Base-by-base conservation (phyloP, 1,139 yeast genomes). In the Starmera stellimalicola region DNA sequence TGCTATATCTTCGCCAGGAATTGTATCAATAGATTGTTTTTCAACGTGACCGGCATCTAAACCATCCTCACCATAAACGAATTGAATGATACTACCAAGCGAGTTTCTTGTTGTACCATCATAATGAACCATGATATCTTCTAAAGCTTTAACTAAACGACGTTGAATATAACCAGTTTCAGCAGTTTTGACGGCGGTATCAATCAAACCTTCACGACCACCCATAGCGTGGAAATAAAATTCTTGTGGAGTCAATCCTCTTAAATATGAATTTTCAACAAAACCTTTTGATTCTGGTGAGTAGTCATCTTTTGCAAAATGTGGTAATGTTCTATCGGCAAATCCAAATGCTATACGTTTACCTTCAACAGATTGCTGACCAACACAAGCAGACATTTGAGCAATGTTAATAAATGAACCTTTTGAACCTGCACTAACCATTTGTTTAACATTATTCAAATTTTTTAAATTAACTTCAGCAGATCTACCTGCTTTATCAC, bases 141-240 rank as follows among this genome's bases (percentile, higher is more conserved):
- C 99, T 59, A 93, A 68, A 9, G 99, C 98, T 59, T 93, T 93
- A 33, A 93, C 95, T 59, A 93, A 69, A 72, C 99, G 93, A 70
- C 99, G 91, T 65, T 93, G 98, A 56, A 91, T 93, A 62, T 91
- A 91, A 64, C 99, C 99, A 23, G 99, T 91, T 64, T 91, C 98
- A 3, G 99, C 98, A 27, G 98, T 91, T 61, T 88, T 88, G 33
- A 88, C 97, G 12, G 97, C 97, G 38, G 99, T 91, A 74, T 91
- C 99, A 60, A 91, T 91, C 58, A 91, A 74, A 75, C 99, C 99
- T 68, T 91, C 99, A 73, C 99, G 85, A 72, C 99, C 99, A 51
- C 98, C 98, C 98, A 93, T 93, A 36, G 98, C 98, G 59, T 93
- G 99, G 81, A 91, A 91, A 57, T 93, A 93, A 60, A 93, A 93